Percentiles rank a stretch among this genome's conserved stretches.
Conservation (phyloP, 2,329 filamentous ascomycete species). For the Fusarium brevicatenulatum region DNA sequence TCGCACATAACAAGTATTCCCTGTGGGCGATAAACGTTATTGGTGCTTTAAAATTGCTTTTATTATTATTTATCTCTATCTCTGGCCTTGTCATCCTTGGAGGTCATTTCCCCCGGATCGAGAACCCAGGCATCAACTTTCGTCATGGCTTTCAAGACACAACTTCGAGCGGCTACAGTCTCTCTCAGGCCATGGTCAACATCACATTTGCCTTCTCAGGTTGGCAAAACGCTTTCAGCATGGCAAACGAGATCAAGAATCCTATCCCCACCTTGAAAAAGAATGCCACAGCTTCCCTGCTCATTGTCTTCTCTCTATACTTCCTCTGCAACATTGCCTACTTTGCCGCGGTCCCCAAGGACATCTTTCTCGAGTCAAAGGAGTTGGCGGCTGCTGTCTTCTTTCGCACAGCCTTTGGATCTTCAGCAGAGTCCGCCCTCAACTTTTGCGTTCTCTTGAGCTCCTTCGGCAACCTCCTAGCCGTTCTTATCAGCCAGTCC, state of each 20-base stretch:
- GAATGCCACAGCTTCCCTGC: slow-evolving; percentile 60
- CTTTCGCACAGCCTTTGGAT: slow-evolving; percentile 67
- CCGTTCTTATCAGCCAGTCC: slow-evolving; percentile 64
- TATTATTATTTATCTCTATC: slow-evolving; percentile 68
- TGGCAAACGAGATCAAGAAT: slow-evolving; percentile 71
- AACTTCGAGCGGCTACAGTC: slow-evolving; percentile 49
- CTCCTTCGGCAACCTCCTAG: slow-evolving; percentile 68
- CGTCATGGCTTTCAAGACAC: slow-evolving; percentile 50
- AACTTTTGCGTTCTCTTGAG: slow-evolving; percentile 67
- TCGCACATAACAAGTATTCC: slow-evolving; percentile 67
- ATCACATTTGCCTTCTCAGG: slow-evolving; percentile 69
- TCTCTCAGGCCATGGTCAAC: slow-evolving; percentile 62
- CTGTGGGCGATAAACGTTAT: slow-evolving; percentile 66
- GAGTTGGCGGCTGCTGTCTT: slow-evolving; percentile 67
- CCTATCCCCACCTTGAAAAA: slow-evolving; percentile 65
- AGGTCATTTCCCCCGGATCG: slow-evolving; percentile 46
- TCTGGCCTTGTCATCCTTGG: slow-evolving; percentile 70
- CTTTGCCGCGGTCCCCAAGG: slow-evolving; percentile 65
- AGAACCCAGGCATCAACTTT: slow-evolving; percentile 51
- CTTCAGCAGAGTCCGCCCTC: slow-evolving; percentile 58
- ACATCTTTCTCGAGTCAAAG: slow-evolving; percentile 60
- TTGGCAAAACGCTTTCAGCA: slow-evolving; percentile 69
- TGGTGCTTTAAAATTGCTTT: slow-evolving; percentile 67
- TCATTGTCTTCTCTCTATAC: slow-evolving; percentile 63
- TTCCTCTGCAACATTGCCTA: slow-evolving; percentile 70